Evolutionary conservation across 345 rosid genomes (phyloP), one percentile per base, ranked within the genome.

Genomic region (Lagerstroemia speciosa): DNA sequence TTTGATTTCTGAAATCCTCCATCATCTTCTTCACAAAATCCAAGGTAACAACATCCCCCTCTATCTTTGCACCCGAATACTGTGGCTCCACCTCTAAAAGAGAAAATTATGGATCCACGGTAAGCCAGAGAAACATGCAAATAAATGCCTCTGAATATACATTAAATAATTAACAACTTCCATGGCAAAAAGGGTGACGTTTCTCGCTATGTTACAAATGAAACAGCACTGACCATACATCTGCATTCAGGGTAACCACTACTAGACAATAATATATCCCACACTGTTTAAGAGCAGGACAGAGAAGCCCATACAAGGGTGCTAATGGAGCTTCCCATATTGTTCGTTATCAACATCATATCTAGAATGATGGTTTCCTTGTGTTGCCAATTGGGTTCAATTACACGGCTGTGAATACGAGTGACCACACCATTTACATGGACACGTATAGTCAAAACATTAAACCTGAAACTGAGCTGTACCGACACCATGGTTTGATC

Each of bases 71-170:
- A 73, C 99, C 99, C 26, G 88, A 74, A 67, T 91, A 94, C 48
- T 89, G 96, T 43, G 98, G 93, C 88, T 94, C 99, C 82, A 94
- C 98, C 82, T 91, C 99, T 94, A 75, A 43, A 83, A 73, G 33
- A 36, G 70, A 72, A 69, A 52, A 7, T 31, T 26, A 52, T 63
- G 29, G 11, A 12, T 32, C 22, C 43, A 36, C 30, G 33, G 8
- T 57, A 26, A 60, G 41, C 66, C 30, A 11, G 33, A 45, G 17
- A 8, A 41, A 30, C 22, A 43, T 16, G 24, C 14, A 52, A 43
- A 62, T 33, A 41, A 30, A 30, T 64, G 24, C 38, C 5, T 10
- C 9, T 43, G 30, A 24, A 60, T 48, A 22, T 22, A 19, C 1
- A 43, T 43, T 3, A 48, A 48, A 48, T 17, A 1, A 48, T 17